Evolutionary conservation across 2,329 filamentous ascomycete species (phyloP).

Genomic region (Balansia obtecta): DNA sequence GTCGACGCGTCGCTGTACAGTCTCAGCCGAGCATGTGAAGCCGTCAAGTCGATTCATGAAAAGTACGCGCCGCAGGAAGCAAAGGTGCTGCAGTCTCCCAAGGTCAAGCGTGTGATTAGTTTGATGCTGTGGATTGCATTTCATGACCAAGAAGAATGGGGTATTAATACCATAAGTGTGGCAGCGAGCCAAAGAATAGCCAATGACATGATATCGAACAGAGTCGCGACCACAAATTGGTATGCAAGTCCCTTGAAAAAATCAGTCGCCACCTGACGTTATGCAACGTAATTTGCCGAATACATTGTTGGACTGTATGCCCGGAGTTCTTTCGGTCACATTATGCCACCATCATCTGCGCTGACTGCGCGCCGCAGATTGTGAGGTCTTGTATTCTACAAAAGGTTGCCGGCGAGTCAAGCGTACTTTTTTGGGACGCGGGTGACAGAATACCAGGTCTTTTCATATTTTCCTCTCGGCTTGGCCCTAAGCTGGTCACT

Average conservation of each 20-base stretch:
- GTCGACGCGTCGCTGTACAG: not conserved
- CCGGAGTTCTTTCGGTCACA: not conserved
- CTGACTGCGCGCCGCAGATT: too few species aligned
- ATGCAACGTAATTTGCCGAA: not conserved
- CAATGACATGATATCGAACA: not conserved
- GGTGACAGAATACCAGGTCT: too few species aligned
- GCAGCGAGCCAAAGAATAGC: not conserved
- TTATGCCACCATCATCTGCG: too few species aligned
- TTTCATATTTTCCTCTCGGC: too few species aligned
- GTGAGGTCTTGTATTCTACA: too few species aligned
- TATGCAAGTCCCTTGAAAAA: not conserved
- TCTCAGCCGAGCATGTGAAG: too few species aligned
- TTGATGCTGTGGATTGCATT: not conserved
- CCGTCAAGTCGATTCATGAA: not conserved
- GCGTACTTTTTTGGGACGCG: too few species aligned
- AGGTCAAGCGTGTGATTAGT: not conserved
- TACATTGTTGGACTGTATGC: not conserved
- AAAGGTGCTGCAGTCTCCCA: not conserved
- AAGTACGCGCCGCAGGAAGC: not conserved
- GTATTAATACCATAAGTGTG: not conserved
- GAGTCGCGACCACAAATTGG: not conserved
- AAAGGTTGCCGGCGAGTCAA: too few species aligned
- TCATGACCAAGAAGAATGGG: not conserved
- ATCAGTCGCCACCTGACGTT: not conserved
- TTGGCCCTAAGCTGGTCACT: too few species aligned